Percentiles rank a stretch among this genome's conserved stretches.
Conservation (phyloP, 495 filamentous ascomycete genomes). For the Aspergillus funiculosus region DNA sequence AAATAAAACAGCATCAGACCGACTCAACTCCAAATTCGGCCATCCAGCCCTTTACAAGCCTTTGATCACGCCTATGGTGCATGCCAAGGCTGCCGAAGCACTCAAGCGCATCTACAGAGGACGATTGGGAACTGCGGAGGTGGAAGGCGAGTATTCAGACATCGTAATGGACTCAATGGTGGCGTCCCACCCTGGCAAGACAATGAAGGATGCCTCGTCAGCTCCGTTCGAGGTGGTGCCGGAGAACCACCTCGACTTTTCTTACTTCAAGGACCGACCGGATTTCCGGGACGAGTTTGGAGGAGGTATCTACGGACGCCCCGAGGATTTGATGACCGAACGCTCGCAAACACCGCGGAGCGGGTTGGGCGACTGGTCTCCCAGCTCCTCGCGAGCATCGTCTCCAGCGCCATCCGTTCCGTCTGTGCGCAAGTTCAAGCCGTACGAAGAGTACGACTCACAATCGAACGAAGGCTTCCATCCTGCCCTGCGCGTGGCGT, state of each 20-base stretch:
- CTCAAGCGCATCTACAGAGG: slow-evolving; percentile 77
- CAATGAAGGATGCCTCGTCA: slow-evolving; percentile 27
- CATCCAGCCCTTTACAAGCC: slow-evolving; percentile 86
- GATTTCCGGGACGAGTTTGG: slow-evolving; percentile 88
- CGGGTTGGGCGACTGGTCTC: slow-evolving; percentile 41
- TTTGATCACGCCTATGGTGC: slow-evolving; percentile 93
- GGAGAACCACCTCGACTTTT: slow-evolving; percentile 86
- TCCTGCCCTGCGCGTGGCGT: slow-evolving; percentile 34
- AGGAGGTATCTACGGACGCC: slow-evolving; percentile 67
- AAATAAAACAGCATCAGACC: slow-evolving; percentile 56
- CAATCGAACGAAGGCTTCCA: slow-evolving; percentile 25
- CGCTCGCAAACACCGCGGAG: slow-evolving; percentile 63
- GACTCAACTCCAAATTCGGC: slow-evolving; percentile 75
- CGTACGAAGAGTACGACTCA: slow-evolving; percentile 27
- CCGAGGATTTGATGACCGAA: slow-evolving; percentile 57
- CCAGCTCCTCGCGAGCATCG: slow-evolving; percentile 41
- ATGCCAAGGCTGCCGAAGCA: slow-evolving; percentile 77
- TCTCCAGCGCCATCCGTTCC: slow-evolving; percentile 40
- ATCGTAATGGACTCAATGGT: slow-evolving; percentile 77
- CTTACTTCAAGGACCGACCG: slow-evolving; percentile 79
- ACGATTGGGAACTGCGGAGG: slow-evolving; percentile 59
- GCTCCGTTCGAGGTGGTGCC: slow-evolving; percentile 81
- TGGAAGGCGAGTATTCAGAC: slow-evolving; percentile 63
- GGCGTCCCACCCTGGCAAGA: slow-evolving; percentile 66
- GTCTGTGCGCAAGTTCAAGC: slow-evolving; percentile 24